These are phyloP conservation scores for Lepiota subincarnata DNA, from an alignment of 768 basidiomycete species.

Conservation along the genomic window DNA sequence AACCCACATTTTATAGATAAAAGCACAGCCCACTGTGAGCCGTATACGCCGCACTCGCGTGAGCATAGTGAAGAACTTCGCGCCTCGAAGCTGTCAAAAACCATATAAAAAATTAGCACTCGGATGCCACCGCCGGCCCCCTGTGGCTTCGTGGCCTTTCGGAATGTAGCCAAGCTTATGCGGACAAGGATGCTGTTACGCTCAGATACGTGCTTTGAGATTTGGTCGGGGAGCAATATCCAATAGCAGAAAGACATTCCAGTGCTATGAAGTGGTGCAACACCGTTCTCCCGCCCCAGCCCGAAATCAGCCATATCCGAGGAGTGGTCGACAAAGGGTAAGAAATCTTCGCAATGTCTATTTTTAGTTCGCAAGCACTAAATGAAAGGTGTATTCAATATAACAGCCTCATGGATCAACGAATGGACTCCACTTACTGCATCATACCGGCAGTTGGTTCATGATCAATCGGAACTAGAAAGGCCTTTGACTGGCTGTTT, in stretches of 20 bases:
- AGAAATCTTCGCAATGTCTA: background rate
- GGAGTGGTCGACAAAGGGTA: background rate
- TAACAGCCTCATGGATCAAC: constrained; percentile 1
- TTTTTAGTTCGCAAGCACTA: background rate
- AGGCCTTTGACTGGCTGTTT: too few species aligned
- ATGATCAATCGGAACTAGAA: too few species aligned
- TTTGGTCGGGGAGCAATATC: background rate
- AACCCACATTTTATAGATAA: too few species aligned
- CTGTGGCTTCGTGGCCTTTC: background rate
- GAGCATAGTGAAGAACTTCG: too few species aligned
- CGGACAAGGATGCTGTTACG: too few species aligned
- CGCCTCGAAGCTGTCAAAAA: background rate
- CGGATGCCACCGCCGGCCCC: background rate
- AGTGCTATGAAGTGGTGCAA: too few species aligned
- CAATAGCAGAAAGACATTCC: background rate
- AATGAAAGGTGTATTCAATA: too few species aligned
- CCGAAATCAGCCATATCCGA: background rate
- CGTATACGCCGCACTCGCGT: too few species aligned
- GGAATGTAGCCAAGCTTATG: background rate
- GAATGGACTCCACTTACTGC: background rate
- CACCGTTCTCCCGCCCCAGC: background rate
- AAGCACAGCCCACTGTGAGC: too few species aligned
- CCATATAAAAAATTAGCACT: background rate
- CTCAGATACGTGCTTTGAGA: too few species aligned
- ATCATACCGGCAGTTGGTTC: too few species aligned